Base-by-base conservation (phyloP, 148 eudicot genomes). In the Rhododendron ovatum region DNA sequence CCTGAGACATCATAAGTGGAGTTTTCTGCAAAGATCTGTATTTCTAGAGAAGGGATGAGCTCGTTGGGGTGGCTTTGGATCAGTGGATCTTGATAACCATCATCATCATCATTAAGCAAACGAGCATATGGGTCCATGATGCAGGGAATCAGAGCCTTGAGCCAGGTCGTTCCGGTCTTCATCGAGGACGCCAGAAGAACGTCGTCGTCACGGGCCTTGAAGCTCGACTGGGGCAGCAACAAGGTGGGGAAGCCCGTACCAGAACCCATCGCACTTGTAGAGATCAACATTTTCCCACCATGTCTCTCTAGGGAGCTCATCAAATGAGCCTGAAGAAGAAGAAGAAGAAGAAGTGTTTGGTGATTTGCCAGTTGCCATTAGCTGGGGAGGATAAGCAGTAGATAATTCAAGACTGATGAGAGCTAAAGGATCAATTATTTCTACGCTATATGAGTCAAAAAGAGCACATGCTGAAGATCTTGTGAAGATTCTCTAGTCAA, bases 121-220 rank as follows among this genome's bases (percentile, higher is more conserved):
- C 71, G 84, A 37, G 48, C 41, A 59, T 18, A 35, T 14, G 69
- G 73, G 48, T 59, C 59, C 84, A 82, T 82, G 69, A 82, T 82
- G 43, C 26, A 13, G 7, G 84, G 74, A 14, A 59, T 82, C 1
- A 82, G 69, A 57, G 84, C 84, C 73, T 82, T 82, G 73, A 82
- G 84, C 84, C 84, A 59, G 14, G 84, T 82, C 30, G 84, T 73
- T 45, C 88, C 88, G 22, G 88, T 81, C 77, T 86, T 86, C 67
- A 86, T 24, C 39, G 84, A 69, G 22, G 84, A 86, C 5, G 88
- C 84, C 0, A 86, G 24, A 9, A 86, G 28, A 14, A 86, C 18
- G 28, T 86, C 88, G 11, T 81, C 84, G 45, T 86, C 88, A 7
- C 69, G 43, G 5, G 88, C 84, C 57, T 47, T 13, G 33, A 86